phyloP scores from a whole-genome alignment of 2,329 filamentous ascomycete species.

The Basipetospora chlamydospora region DNA sequence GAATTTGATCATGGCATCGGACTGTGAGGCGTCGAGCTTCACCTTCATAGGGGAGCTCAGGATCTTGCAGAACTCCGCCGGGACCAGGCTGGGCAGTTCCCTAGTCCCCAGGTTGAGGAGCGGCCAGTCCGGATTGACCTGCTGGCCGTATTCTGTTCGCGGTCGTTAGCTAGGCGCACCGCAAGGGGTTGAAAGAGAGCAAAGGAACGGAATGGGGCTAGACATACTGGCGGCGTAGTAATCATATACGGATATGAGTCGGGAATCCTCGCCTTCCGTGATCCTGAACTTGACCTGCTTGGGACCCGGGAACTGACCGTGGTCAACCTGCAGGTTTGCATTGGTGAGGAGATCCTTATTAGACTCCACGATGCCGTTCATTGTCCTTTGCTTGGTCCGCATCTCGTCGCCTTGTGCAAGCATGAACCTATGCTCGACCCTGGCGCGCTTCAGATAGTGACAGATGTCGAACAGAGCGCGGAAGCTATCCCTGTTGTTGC shows the following conservation, averaged over 20 bases:
- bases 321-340: neutral
- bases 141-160: constrained; percentile 19
- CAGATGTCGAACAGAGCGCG: too few species aligned
- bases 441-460: constrained; percentile 8
- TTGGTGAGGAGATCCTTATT: neutral
- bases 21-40: constrained; percentile 45
- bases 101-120: constrained; percentile 51
- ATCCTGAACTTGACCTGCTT: neutral
- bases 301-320: neutral
- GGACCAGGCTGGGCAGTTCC: constrained; percentile 45
- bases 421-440: constrained; percentile 9
- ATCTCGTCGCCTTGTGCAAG: constrained; percentile 2
- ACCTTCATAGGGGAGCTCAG: constrained; percentile 36
- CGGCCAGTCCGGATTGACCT: constrained; percentile 26
- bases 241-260: too few species aligned
- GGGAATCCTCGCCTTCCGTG: too few species aligned
- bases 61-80: constrained; percentile 51
- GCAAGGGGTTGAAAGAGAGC: too few species aligned
- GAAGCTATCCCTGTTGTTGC: neutral
- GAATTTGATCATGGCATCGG: constrained; percentile 54
- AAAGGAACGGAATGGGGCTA: too few species aligned
- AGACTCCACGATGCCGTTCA: constrained; percentile 1
- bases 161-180: too few species aligned
- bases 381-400: constrained; percentile 3
- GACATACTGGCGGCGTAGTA: too few species aligned